Evolutionary conservation across 441 rosid genomes (phyloP), one percentile per base, ranked within the genome.

Genomic region (Erysimum cheiri): DNA sequence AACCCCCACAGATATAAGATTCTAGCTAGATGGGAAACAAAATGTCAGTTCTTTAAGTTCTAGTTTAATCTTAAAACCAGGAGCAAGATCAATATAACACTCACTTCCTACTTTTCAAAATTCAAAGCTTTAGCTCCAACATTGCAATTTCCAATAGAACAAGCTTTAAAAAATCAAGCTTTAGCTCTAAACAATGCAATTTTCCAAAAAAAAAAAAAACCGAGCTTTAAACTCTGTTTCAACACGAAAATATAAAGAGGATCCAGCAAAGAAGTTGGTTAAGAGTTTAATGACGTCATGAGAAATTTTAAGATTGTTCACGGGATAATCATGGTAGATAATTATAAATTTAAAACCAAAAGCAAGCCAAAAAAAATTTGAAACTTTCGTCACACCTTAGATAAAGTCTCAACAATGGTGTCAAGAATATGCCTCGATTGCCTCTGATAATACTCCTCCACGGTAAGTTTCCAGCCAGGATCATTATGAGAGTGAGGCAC

Each of bases 401-500:
- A 87, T 65, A 95, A 80, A 46, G 97, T 80, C 7, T 88, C 87
- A 39, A 95, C 93, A 62, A 95, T 89, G 8, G 99, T 85, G 60
- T 95, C 97, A 36, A 95, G 87, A 26, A 95, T 95, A 74, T 76
- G 90, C 78, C 88, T 84, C 1, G 97, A 78, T 67, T 95, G 97
- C 67, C 69, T 80, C 57, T 87, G 92, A 64, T 95, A 95, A 69
- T 95, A 95, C 91, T 95, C 99, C 4, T 90, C 97, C 8, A 95
- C 96, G 1, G 99, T 95, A 44, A 90, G 80, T 82, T 87, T 95
- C 99, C 99, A 95, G 5, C 98, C 99, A 8, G 99, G 99, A 87
- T 95, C 99, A 60, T 95, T 94, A 77, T 95, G 99, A 33, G 99
- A 95, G 69, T 92, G 99, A 39, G 99, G 99, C 70, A 87, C 94